Conservation (phyloP, 306 rosid species). For the Begonia loranthoides region DNA sequence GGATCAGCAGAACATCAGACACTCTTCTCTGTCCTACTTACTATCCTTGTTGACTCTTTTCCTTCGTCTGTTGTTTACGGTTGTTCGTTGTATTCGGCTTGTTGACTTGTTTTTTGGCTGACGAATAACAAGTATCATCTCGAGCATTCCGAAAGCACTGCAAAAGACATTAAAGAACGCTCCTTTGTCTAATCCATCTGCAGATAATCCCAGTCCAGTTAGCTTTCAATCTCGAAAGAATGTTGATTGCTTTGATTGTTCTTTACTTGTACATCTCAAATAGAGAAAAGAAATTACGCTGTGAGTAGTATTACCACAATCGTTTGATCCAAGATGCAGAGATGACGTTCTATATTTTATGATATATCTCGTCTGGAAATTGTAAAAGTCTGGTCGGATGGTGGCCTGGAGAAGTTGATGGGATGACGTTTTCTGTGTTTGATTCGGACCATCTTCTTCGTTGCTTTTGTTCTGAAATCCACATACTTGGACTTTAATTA, state of each 20-base stretch:
- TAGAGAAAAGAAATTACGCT: background rate
- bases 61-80: too few relatives aligned
- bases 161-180: slow-evolving; percentile 23
- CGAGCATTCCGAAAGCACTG: slow-evolving; percentile 19
- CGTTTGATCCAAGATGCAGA: too few relatives aligned
- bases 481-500: background rate
- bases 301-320: too few relatives aligned
- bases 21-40: too few relatives aligned
- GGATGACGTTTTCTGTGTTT: background rate
- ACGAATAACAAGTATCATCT: too few relatives aligned
- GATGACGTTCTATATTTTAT: background rate
- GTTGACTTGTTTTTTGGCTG: too few relatives aligned
- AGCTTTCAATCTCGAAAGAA: background rate
- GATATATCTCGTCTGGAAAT: too few relatives aligned
- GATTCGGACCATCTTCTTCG: background rate
- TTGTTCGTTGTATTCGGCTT: too few relatives aligned
- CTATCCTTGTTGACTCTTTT: too few relatives aligned
- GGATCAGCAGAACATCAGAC: too few relatives aligned
- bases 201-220: slow-evolving; percentile 2
- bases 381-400: too few relatives aligned
- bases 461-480: too few relatives aligned
- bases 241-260: background rate
- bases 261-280: background rate
- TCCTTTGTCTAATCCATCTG: slow-evolving; percentile 10
- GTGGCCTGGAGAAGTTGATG: background rate